phyloP scores from a whole-genome alignment of 768 basidiomycete genomes.

The Phylloporus scabripes region DNA sequence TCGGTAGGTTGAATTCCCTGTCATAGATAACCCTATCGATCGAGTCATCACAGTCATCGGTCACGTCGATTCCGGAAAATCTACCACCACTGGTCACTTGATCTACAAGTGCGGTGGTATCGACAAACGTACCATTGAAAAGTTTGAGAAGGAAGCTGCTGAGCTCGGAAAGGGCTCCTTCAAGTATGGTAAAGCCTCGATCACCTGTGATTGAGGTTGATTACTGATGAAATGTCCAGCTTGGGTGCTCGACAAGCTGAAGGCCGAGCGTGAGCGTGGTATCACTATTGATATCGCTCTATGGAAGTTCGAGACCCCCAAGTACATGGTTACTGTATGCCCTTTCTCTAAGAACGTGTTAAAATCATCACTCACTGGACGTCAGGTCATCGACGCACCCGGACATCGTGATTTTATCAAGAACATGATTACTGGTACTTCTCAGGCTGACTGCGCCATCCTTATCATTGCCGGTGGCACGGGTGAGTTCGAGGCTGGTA shows the following conservation, averaged over 20 bases:
- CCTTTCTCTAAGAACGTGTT: background rate
- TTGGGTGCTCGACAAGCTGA: constrained; percentile 99
- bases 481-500: constrained; percentile 99
- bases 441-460: constrained; percentile 99
- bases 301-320: constrained; percentile 99
- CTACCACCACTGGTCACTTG: constrained; percentile 99
- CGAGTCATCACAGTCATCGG: constrained; percentile 71
- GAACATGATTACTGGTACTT: constrained; percentile 99
- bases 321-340: constrained; percentile 86
- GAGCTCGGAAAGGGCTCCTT: constrained; percentile 99
- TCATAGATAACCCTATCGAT: constrained; percentile 17
- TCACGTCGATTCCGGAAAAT: constrained; percentile 99
- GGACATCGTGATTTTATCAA: constrained; percentile 99
- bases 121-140: constrained; percentile 99
- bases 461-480: constrained; percentile 99
- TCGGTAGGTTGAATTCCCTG: constrained; percentile 55
- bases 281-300: constrained; percentile 99
- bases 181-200: constrained; percentile 74
- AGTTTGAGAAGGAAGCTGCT: constrained; percentile 99
- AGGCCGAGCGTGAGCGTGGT: constrained; percentile 99
- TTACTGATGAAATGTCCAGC: constrained; percentile 48
- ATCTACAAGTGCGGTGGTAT: constrained; percentile 99
- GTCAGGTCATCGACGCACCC: constrained; percentile 96
- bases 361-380: constrained; percentile 4
- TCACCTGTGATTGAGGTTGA: constrained; percentile 13